Conservation (phyloP, 768 basidiomycete genomes). For the Ramaria sp. region DNA sequence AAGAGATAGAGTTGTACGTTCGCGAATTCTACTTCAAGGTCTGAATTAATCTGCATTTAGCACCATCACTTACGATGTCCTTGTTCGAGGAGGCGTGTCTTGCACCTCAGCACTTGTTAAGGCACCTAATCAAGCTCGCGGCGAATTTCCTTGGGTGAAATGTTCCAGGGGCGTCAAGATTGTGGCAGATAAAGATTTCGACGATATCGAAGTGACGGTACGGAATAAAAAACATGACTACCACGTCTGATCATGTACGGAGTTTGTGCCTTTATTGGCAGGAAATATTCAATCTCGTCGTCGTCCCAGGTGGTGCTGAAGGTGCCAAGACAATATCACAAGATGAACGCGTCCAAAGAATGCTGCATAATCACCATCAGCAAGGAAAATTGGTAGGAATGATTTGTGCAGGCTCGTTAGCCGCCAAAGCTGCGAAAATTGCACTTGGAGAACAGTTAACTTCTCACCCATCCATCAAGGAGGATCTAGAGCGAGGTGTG, state of each 20-base stretch:
- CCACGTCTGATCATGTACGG: background rate
- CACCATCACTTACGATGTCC: slow-evolving; percentile 72
- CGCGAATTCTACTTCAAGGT: background rate
- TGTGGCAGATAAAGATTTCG: slow-evolving; percentile 39
- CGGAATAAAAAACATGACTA: background rate
- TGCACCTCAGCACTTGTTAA: slow-evolving; percentile 55
- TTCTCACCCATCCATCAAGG: slow-evolving; percentile 66
- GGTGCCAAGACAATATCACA: slow-evolving; percentile 66
- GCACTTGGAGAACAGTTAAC: slow-evolving; percentile 31
- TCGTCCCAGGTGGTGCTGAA: slow-evolving; percentile 71
- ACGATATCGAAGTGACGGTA: slow-evolving; percentile 12
- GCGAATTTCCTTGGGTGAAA: slow-evolving; percentile 38
- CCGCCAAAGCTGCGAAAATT: background rate
- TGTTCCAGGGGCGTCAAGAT: slow-evolving; percentile 69
- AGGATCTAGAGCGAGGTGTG: slow-evolving; percentile 44
- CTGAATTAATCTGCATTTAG: slow-evolving; percentile 23
- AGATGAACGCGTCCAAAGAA: slow-evolving; percentile 44
- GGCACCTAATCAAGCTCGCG: slow-evolving; percentile 13
- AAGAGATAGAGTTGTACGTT: slow-evolving; percentile 81
- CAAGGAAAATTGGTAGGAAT: slow-evolving; percentile 57
- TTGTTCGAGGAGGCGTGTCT: slow-evolving; percentile 61
- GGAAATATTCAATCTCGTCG: slow-evolving; percentile 45
- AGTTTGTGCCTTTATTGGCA: background rate
- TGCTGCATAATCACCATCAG: slow-evolving; percentile 47
- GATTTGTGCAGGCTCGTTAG: slow-evolving; percentile 64